Base-by-base conservation (phyloP, 2,329 filamentous ascomycete genomes). In the Fusarium tricinctum region DNA sequence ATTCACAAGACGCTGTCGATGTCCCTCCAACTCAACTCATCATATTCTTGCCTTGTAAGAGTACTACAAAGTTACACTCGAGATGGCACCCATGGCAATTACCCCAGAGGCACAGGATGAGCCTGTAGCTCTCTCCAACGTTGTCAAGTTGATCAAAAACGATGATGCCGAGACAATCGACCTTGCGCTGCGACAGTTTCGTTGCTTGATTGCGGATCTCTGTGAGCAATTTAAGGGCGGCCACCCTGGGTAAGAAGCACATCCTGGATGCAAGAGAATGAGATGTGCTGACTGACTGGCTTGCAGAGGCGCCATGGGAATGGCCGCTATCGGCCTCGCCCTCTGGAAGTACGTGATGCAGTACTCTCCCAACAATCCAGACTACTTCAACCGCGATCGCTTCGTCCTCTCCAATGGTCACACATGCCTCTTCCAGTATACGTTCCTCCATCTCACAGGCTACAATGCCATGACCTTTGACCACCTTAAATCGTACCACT, bases 151-250 rank as follows among this genome's bases (percentile, higher is more conserved):
- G 28, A 74, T 74, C 56, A 63, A 72, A 40, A 73, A 68, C 13
- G 71, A 74, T 35, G 72, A 75, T 47, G 40, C 70, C 8, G 46
- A 71, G 42, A 76, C 62, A 30, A 73, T 76, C 52, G 83, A 88
- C 48, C 74, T 85, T 20, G 86, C 89, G 3, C 77, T 91, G 50
- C 84, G 83, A 69, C 86, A 85, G 8, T 90, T 91, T 73, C 82
- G 89, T 55, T 79, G 86, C 49, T 78, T 92, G 30, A 89, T 92
- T 60, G 88, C 89, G 44, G 90, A 92, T 74, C 78, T 92, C 5
- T 91, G 89, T 71, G 84, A 92, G 74, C 89, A 92, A 68, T 92
- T 91, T 77, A 87, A 87, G 65, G 89, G 89, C 35, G 90, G 90
- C 0, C 90, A 92, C 73, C 89, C 89, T 19, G 89, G 89, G 86